Conservation (phyloP, 495 filamentous ascomycete species). For the Corynascus novoguineensis region DNA sequence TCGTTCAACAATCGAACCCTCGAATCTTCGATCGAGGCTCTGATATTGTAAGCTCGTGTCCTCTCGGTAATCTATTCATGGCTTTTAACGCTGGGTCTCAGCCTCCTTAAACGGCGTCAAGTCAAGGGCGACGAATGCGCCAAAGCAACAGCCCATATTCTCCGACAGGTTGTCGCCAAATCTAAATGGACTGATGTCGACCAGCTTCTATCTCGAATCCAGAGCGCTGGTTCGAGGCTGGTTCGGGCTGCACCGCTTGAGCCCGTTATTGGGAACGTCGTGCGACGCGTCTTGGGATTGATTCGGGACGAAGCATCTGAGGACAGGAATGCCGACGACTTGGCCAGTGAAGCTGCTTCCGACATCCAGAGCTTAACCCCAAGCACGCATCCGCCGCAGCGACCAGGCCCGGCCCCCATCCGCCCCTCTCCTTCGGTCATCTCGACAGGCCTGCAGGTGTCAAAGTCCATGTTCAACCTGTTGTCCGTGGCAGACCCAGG, state of each 20-base stretch:
- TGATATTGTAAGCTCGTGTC: constrained; percentile 62
- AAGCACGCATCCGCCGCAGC: constrained; percentile 39
- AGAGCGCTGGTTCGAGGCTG: constrained; percentile 66
- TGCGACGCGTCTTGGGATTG: constrained; percentile 79
- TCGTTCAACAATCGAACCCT: constrained; percentile 43
- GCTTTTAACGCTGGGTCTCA: constrained; percentile 29
- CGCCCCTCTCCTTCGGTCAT: constrained; percentile 39
- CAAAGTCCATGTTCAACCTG: constrained; percentile 77
- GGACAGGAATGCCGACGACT: constrained; percentile 62
- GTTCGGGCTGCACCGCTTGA: constrained; percentile 79
- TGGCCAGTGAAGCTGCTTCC: constrained; percentile 37
- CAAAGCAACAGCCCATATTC: constrained; percentile 79
- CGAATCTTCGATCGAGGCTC: constrained; percentile 72
- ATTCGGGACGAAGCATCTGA: constrained; percentile 88
- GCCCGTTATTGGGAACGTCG: constrained; percentile 88
- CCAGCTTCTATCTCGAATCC: constrained; percentile 71
- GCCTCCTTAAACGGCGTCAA: constrained; percentile 83
- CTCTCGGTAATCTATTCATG: constrained; percentile 1
- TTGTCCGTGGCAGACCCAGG: constrained; percentile 40
- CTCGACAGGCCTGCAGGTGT: constrained; percentile 51
- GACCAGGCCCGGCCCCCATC: constrained; percentile 29
- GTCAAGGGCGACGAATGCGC: constrained; percentile 84
- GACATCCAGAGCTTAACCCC: constrained; percentile 29
- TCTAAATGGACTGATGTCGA: constrained; percentile 65
- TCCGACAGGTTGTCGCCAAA: constrained; percentile 74